A percentile compares a stretch with the other conserved stretches of the same genome.
Conservation (phyloP, 2,329 filamentous ascomycete genomes). For the Calonectria naviculata region DNA sequence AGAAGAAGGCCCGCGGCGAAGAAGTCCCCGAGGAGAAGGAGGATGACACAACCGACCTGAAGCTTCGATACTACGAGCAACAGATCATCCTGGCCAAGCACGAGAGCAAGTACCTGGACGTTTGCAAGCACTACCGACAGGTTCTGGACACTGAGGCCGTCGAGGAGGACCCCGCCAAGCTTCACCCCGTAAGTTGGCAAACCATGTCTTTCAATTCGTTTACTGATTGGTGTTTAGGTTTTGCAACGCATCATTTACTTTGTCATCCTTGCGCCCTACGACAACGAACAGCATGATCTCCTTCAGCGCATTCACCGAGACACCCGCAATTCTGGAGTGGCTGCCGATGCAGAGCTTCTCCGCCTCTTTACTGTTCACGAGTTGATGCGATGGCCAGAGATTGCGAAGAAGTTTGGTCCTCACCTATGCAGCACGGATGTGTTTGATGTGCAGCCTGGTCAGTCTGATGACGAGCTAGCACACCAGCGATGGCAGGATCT, state of each 20-base stretch:
- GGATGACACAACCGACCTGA: constrained; percentile 95
- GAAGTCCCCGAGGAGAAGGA: constrained; percentile 82
- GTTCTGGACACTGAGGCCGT: constrained; percentile 97
- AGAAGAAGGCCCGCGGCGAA: constrained; percentile 82
- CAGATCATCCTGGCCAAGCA: constrained; percentile 97
- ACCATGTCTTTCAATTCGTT: neutral
- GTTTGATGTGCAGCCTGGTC: constrained; percentile 75
- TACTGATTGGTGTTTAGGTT: constrained; percentile 63
- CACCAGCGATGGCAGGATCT: constrained; percentile 91
- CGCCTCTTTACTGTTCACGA: constrained; percentile 96
- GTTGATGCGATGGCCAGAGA: constrained; percentile 98
- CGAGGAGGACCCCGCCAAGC: constrained; percentile 86
- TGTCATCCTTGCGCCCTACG: constrained; percentile 93
- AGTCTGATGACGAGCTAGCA: constrained; percentile 82
- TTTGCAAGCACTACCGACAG: constrained; percentile 97
- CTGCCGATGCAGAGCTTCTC: constrained; percentile 85
- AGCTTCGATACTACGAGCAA: constrained; percentile 96
- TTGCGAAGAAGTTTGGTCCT: constrained; percentile 87
- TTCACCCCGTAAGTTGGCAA: constrained; percentile 76
- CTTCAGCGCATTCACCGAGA: constrained; percentile 93
- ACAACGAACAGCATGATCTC: constrained; percentile 98
- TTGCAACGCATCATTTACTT: constrained; percentile 98
- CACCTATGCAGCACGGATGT: constrained; percentile 92
- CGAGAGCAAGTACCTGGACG: constrained; percentile 96
- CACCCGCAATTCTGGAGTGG: constrained; percentile 80